These are phyloP conservation scores for Pilasporangium apinafurcum DNA, from an alignment of 352 stramenopile species.

Conservation along the genomic window DNA sequence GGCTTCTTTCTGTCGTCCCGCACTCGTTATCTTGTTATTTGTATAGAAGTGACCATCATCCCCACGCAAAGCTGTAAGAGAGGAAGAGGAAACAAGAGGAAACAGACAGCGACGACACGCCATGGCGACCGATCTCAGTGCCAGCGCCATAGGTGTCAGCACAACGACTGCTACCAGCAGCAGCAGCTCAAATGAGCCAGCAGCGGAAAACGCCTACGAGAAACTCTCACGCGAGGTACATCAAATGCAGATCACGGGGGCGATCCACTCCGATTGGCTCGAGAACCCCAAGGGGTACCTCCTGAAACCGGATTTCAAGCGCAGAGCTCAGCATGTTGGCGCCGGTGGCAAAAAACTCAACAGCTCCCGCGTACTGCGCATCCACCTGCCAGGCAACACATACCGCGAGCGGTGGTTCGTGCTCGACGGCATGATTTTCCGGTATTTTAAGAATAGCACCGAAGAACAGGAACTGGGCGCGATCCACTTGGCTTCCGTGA, in stretches of 20 bases:
- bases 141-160: constrained; percentile 34
- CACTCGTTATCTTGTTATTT: too few species aligned
- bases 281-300: constrained; percentile 87
- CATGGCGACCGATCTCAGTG: constrained; percentile 47
- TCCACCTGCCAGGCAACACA: constrained; percentile 74
- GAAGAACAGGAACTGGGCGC: constrained; percentile 86
- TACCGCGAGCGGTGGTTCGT: constrained; percentile 86
- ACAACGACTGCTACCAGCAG: constrained; percentile 2
- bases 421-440: constrained; percentile 84
- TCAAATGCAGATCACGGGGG: constrained; percentile 85
- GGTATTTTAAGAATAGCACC: constrained; percentile 84
- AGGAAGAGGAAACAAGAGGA: too few species aligned
- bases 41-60: too few species aligned
- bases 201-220: constrained; percentile 82
- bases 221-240: constrained; percentile 87
- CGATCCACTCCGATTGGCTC: constrained; percentile 86
- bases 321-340: constrained; percentile 77
- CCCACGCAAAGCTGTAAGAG: too few species aligned
- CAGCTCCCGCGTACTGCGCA: constrained; percentile 60
- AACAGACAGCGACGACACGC: background rate
- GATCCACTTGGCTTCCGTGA: constrained; percentile 83
- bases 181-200: constrained; percentile 12
- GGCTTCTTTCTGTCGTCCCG: too few species aligned
- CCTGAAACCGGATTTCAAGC: constrained; percentile 87
- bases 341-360: constrained; percentile 85